Evolutionary conservation across 768 basidiomycete genomes (phyloP).

Genomic region (Porpolomopsis calyptriformis): DNA sequence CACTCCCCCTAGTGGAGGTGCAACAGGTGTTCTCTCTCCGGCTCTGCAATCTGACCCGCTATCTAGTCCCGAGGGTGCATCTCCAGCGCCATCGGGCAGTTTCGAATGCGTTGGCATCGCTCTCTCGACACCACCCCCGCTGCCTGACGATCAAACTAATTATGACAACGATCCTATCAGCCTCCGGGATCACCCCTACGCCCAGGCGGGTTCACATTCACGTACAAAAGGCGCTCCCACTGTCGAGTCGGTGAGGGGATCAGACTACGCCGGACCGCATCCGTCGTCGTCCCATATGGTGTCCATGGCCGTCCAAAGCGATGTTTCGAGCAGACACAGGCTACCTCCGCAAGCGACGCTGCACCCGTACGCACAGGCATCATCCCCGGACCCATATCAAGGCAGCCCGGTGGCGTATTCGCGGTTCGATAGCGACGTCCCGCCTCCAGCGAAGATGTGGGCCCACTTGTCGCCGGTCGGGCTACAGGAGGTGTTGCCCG

Average conservation of each 20-base stretch:
- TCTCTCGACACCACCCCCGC: conserved; percentile 25
- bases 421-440: conserved; percentile 28
- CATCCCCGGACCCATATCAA: conserved; percentile 23
- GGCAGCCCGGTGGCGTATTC: conserved; percentile 20
- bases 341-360: conserved; percentile 27
- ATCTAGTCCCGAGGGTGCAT: conserved; percentile 7
- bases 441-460: conserved; percentile 41
- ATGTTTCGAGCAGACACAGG: conserved; percentile 25
- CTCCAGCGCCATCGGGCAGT: conserved; percentile 20
- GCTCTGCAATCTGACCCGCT: background rate
- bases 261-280: conserved; percentile 29
- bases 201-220: conserved; percentile 29
- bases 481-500: conserved; percentile 18
- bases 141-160: conserved; percentile 10
- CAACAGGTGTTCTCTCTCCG: background rate
- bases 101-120: conserved; percentile 26
- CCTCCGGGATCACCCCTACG: conserved; percentile 40
- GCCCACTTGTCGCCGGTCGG: conserved; percentile 27
- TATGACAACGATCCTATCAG: conserved; percentile 22
- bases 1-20: background rate
- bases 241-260: conserved; percentile 10
- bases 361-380: conserved; percentile 36
- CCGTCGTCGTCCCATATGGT: conserved; percentile 13
- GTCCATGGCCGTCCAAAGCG: conserved; percentile 13
- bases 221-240: conserved; percentile 12